These are phyloP conservation scores for Rhynchospora pubera DNA, from an alignment of 176 grass and related monocot species.

Conservation along the genomic window DNA sequence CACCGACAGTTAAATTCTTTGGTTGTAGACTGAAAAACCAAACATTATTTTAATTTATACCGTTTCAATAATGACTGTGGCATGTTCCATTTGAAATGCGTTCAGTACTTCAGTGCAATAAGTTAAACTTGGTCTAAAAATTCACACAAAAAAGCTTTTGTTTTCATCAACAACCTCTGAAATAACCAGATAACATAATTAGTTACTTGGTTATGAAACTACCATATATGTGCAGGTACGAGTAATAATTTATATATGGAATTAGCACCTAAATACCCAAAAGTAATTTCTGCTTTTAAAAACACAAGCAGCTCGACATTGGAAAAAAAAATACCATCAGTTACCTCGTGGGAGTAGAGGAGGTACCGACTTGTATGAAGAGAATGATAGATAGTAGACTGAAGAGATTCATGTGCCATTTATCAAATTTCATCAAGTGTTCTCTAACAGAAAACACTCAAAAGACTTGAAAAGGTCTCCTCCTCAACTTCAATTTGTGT, in stretches of 20 bases:
- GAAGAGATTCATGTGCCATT: neutral
- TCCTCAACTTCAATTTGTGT: neutral
- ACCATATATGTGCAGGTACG: no score
- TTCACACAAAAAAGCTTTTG: no score
- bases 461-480: neutral
- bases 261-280: neutral
- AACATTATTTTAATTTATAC: neutral
- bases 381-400: neutral
- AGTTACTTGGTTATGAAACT: no score
- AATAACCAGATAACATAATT: neutral
- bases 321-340: neutral
- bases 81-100: neutral
- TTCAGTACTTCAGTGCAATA: no score
- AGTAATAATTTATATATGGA: no score
- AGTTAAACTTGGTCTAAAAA: no score
- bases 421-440: neutral
- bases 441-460: neutral
- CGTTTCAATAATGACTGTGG: neutral
- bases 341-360: slow-evolving; percentile 7
- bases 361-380: neutral
- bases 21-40: slow-evolving; percentile 34
- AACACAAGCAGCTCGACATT: neutral
- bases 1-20: slow-evolving; percentile 43
- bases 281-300: neutral
- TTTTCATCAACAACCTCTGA: neutral